phyloP scores from a whole-genome alignment of 2,329 filamentous ascomycete species.

The Sporothrix brasiliensis region DNA sequence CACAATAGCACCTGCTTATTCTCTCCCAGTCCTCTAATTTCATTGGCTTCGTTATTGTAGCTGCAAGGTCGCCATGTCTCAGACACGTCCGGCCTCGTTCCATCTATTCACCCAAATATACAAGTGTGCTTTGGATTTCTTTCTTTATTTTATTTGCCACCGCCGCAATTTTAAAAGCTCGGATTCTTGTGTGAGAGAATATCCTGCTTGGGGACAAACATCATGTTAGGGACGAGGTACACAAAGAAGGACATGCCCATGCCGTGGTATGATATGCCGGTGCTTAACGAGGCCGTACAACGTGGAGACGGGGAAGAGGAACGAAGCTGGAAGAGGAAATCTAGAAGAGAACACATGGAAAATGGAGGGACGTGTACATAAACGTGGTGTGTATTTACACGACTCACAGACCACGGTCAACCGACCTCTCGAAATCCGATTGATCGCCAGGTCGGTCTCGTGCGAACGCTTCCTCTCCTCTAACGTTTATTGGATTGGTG shows the following conservation, averaged over 20 bases:
- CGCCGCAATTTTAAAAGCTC: slow-evolving; percentile 1
- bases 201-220: slow-evolving; percentile 8
- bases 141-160: slow-evolving; percentile 22
- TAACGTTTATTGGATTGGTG: slow-evolving; percentile 8
- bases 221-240: slow-evolving; percentile 9
- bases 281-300: not conserved
- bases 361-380: not conserved
- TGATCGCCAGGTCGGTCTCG: not conserved
- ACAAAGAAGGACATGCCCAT: not conserved
- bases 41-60: not conserved
- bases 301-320: slow-evolving; percentile 6
- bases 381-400: not conserved
- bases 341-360: not conserved
- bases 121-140: not conserved
- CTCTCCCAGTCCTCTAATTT: not conserved
- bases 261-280: slow-evolving; percentile 13
- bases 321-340: not conserved
- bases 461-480: not conserved
- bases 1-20: not conserved
- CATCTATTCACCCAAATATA: not conserved
- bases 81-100: not conserved
- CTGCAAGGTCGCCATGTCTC: not conserved
- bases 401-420: not conserved
- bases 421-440: slow-evolving; percentile 6
- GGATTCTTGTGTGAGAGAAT: slow-evolving; percentile 7